Base-by-base conservation (phyloP, 2,329 filamentous ascomycete genomes). In the Colletotrichum tamarilloi region DNA sequence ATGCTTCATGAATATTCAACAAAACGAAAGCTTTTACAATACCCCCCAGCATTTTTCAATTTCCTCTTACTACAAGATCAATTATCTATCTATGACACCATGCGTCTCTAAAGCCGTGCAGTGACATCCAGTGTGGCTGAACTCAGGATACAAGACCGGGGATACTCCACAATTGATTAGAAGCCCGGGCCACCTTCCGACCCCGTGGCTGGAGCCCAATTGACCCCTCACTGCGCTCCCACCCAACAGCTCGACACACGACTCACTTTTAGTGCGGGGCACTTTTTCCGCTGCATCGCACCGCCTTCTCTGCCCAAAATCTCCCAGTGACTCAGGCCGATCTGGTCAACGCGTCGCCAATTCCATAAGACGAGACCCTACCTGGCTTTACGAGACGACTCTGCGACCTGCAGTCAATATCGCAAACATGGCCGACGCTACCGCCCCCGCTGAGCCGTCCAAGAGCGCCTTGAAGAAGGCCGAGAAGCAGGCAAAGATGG, bases 391-490 rank as follows among this genome's bases (percentile, higher is more conserved):
- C 71, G 67, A 35, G 56, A 73, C 71, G 71, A 65, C 2, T 30
- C 46, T 62, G 67, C 67, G 60, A 73, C 12, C 24, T 35, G 71
- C 60, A 71, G 67, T 66, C 35, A 74, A 38, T 24, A 72, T 49
- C 62, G 60, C 38, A 72, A 68, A 49, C 38, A 77, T 77, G 74
- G 76, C 75, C 68, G 76, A 77, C 71, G 66, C 76, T 52, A 42
- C 75, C 52, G 68, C 75, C 46, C 35, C 59, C 42, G 38, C 75
- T 56, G 69, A 72, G 74, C 85, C 84, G 69, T 91, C 90, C 77
- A 92, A 92, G 86, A 91, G 88, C 81, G 89, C 90, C 77, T 81
- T 89, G 79, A 92, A 92, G 82, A 92, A 91, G 86, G 89, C 90
- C 62, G 89, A 91, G 83, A 92, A 92, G 85, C 85, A 89, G 80